A percentile compares a stretch with the other conserved stretches of the same genome.
phyloP scores from a whole-genome alignment of 257 asterid genomes.

The Mitragyna speciosa region DNA sequence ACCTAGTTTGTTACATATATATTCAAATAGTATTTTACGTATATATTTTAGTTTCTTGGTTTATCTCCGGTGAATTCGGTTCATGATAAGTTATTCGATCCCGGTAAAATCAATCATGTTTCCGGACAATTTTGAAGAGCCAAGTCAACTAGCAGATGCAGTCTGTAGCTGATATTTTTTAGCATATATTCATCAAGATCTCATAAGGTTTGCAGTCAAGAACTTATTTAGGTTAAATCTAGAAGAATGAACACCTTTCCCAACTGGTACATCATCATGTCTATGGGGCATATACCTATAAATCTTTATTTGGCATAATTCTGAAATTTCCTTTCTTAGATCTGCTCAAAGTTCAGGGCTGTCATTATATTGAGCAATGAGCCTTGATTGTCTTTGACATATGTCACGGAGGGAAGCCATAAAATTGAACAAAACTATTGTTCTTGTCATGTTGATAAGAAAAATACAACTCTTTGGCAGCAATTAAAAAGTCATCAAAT shows the following conservation, averaged over 20 bases:
- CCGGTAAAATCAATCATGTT: neutral
- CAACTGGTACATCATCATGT: neutral
- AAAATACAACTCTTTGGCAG: neutral
- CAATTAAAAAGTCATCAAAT: neutral
- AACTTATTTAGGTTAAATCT: neutral
- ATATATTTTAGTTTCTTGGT: neutral
- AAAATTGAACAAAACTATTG: neutral
- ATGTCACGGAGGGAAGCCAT: neutral
- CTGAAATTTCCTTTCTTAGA: neutral
- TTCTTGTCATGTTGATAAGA: neutral
- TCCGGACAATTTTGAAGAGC: neutral
- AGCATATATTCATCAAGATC: constrained; percentile 15
- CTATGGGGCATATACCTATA: constrained; percentile 10
- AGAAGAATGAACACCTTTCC: neutral
- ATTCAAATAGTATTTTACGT: neutral
- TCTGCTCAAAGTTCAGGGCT: neutral
- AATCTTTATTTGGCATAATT: neutral
- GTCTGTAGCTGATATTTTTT: neutral
- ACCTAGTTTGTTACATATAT: neutral
- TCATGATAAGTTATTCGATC: neutral
- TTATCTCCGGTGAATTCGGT: neutral
- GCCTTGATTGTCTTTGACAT: neutral
- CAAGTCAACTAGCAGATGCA: constrained; percentile 1
- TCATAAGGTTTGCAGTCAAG: neutral
- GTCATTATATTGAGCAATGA: neutral